Evolutionary conservation across 2,329 filamentous ascomycete genomes (phyloP), one percentile per base, ranked within the genome.

Genomic region (Diplodia seriata): DNA sequence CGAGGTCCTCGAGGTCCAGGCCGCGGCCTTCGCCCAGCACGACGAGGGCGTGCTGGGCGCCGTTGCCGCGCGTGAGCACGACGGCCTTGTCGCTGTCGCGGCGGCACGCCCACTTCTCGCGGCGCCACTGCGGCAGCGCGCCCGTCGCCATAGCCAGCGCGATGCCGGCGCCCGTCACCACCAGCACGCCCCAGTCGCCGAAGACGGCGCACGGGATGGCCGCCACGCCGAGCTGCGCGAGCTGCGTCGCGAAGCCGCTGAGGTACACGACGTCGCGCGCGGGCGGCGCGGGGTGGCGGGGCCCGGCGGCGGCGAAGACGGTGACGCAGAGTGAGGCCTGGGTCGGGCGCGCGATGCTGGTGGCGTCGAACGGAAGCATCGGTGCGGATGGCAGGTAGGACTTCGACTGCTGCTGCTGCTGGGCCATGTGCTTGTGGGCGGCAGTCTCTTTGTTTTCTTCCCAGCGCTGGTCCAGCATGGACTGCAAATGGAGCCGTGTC

Each of bases 71-170:
- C 6, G 54, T 56, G 9, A 56, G 54, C 18, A 56, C 33, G 8
- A 38, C 33, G 2, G 18, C 9, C 33, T 56, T 56, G 8, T 20
- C 54, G 33, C 29, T 26, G 54, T 1, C n/a, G 15, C 33, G 54
- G 5, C 54, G 54, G 54, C 54, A 56, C 54, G 29, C 54, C 54
- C 54, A 56, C 33, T 38, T 36, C 54, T 56, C 54, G 29, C 33
- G 29, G 8, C 15, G 12, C 54, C 54, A 56, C 33, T 56, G 54
- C 29, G 29, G 29, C 29, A 56, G 54, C 29, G 29, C 5, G 0
- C 12, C 54, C 15, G 31, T 59, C 20, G 29, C 38, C 11, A 20
- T 9, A 3, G 54, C 29, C 6, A 56, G 54, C 15, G 14, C n/a
- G 1, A 15, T 38, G 6, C 54, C 54, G 0, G 18, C 29, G 5